Evolutionary conservation across 225 moss, liverwort and hornwort species (phyloP).

Genomic region (Pseudoscleropodium purum): DNA sequence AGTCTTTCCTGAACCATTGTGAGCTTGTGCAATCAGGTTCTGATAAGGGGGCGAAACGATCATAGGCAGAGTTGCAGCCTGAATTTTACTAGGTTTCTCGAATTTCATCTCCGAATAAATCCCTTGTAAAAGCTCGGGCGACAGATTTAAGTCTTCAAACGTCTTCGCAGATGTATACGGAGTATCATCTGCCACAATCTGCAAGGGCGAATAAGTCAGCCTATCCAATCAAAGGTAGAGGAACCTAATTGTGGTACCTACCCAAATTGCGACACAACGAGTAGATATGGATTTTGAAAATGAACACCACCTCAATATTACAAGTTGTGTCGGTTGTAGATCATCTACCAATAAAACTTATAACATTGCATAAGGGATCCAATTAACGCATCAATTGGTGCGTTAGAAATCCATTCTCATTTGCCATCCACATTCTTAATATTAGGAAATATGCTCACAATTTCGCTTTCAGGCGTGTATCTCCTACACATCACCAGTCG

Average conservation of each 20-base stretch:
- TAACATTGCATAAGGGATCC: not conserved
- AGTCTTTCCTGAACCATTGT: conserved; percentile 97
- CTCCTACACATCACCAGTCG: not conserved
- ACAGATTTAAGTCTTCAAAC: conserved; percentile 81
- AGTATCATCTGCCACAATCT: conserved; percentile 76
- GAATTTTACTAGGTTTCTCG: conserved; percentile 93
- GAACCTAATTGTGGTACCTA: not conserved
- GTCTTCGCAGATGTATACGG: conserved; percentile 76
- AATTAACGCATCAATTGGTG: not conserved
- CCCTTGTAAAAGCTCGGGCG: conserved; percentile 58
- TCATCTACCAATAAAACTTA: not conserved
- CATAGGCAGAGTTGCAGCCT: conserved; percentile 91
- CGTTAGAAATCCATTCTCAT: not conserved
- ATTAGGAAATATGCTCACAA: not conserved
- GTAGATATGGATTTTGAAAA: not conserved
- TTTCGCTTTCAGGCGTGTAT: not conserved
- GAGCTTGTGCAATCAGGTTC: conserved; percentile 94
- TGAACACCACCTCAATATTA: not conserved
- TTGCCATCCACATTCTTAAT: not conserved
- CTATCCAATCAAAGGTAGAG: not conserved
- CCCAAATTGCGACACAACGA: not conserved
- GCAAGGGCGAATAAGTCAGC: not conserved
- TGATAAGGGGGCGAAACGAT: conserved; percentile 71
- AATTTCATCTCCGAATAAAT: conserved; percentile 97
- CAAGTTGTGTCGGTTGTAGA: not conserved